Evolutionary conservation across 371 early-diverging fungal genomes (phyloP).

Genomic region (Rhizopus microsporus): DNA sequence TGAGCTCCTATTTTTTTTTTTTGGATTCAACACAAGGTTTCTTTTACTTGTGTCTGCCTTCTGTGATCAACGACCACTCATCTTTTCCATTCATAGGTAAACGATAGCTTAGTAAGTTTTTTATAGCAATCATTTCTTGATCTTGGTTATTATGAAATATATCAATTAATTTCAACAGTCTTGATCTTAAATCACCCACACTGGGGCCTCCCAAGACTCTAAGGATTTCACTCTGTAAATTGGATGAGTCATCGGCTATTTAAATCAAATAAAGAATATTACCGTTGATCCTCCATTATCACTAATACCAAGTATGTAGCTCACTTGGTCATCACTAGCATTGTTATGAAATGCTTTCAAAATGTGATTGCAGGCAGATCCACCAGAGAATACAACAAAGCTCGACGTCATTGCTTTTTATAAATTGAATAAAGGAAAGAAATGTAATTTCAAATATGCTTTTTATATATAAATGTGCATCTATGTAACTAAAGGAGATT

Average conservation of each 20-base stretch:
- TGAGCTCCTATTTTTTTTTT: background rate
- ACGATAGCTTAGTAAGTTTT: constrained; percentile 66
- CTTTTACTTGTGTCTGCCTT: constrained; percentile 67
- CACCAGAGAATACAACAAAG: constrained; percentile 70
- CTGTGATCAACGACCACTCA: constrained; percentile 70
- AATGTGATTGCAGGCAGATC: constrained; percentile 71
- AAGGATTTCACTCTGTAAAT: constrained; percentile 55
- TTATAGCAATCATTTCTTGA: constrained; percentile 55
- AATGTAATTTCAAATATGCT: background rate
- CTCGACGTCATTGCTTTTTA: background rate
- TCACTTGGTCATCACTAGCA: constrained; percentile 55
- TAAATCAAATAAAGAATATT: constrained; percentile 15
- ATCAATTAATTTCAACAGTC: constrained; percentile 64
- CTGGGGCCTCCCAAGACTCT: constrained; percentile 73
- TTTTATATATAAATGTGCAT: no score
- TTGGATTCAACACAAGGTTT: background rate
- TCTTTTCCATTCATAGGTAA: constrained; percentile 61
- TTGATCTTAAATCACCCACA: constrained; percentile 70
- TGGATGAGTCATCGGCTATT: background rate
- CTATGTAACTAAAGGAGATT: no score
- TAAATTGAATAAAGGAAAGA: background rate
- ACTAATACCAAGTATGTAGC: constrained; percentile 71
- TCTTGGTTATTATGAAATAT: constrained; percentile 22
- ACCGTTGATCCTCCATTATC: constrained; percentile 74
- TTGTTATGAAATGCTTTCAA: constrained; percentile 52